A percentile compares a stretch with the other conserved stretches of the same genome.
These are phyloP conservation scores for Geopyxis carbonaria DNA, from an alignment of 495 filamentous ascomycete species.

Conservation along the genomic window DNA sequence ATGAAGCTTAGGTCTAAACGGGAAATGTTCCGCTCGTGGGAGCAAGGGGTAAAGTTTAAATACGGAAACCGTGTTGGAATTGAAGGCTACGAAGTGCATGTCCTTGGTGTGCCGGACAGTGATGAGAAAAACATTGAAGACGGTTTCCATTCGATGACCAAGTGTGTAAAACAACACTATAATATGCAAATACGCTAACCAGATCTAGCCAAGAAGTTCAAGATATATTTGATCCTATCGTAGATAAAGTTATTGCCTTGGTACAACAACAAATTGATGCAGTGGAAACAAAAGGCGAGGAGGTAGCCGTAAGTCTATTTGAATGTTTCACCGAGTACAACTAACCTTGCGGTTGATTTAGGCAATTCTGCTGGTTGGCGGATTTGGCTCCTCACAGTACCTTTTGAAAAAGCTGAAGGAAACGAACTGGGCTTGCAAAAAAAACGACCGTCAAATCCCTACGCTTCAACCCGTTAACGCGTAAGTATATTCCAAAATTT, in stretches of 20 bases:
- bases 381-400: constrained; percentile 52
- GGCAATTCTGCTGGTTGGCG: constrained; percentile 53
- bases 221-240: constrained; percentile 40
- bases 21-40: constrained; percentile 27
- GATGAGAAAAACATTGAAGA: constrained; percentile 43
- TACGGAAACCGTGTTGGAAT: constrained; percentile 24
- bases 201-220: too few species aligned
- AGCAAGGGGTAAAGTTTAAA: constrained; percentile 27
- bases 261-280: constrained; percentile 38
- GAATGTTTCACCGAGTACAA: not conserved
- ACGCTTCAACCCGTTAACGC: constrained; percentile 46
- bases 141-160: constrained; percentile 45
- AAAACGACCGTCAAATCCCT: constrained; percentile 26
- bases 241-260: constrained; percentile 39
- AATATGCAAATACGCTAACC: too few species aligned
- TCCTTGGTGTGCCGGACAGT: constrained; percentile 56
- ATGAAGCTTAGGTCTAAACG: constrained; percentile 21
- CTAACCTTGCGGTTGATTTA: constrained; percentile 7
- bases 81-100: constrained; percentile 26
- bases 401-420: constrained; percentile 39
- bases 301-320: constrained; percentile 1
- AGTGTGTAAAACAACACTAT: too few species aligned
- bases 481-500: constrained; percentile 26
- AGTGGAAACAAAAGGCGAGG: not conserved
- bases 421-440: constrained; percentile 24